These are phyloP conservation scores for Eucalyptus victrix DNA, from an alignment of 345 rosid species.

Conservation along the genomic window DNA sequence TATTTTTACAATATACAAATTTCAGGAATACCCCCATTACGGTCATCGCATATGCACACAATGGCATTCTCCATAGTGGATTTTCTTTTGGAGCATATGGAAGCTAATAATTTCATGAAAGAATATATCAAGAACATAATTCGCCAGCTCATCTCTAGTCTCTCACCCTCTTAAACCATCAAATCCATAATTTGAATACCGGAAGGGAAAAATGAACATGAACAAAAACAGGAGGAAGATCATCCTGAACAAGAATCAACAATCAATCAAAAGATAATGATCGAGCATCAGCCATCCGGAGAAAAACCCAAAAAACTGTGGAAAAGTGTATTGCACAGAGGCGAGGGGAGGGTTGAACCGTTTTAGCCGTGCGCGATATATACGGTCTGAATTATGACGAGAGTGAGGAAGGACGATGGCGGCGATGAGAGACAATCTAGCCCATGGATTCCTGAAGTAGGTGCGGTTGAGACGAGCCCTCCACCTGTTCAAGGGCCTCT, in stretches of 20 bases:
- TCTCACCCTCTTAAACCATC: not conserved
- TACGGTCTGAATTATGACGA: constrained; percentile 20
- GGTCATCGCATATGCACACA: not conserved
- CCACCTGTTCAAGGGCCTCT: constrained; percentile 26
- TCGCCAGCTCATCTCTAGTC: not conserved
- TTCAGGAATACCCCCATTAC: not conserved
- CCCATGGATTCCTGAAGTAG: constrained; percentile 44
- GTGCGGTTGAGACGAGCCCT: constrained; percentile 28
- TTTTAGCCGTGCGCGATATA: constrained; percentile 4
- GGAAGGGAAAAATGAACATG: not conserved
- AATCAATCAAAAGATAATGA: not conserved
- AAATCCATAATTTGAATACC: not conserved
- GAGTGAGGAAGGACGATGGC: constrained; percentile 32
- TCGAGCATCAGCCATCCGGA: not conserved
- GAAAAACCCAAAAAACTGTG: not conserved
- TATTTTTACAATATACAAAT: not conserved
- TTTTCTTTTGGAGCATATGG: not conserved
- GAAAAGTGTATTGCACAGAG: not conserved
- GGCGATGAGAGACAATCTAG: constrained; percentile 20
- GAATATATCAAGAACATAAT: not conserved
- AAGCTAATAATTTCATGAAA: not conserved
- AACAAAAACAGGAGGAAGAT: not conserved
- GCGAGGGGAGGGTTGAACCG: not conserved
- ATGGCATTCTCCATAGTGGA: not conserved
- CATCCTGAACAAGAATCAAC: not conserved